Base-by-base conservation (phyloP, 2,329 filamentous ascomycete species). In the Capronia coronata region DNA sequence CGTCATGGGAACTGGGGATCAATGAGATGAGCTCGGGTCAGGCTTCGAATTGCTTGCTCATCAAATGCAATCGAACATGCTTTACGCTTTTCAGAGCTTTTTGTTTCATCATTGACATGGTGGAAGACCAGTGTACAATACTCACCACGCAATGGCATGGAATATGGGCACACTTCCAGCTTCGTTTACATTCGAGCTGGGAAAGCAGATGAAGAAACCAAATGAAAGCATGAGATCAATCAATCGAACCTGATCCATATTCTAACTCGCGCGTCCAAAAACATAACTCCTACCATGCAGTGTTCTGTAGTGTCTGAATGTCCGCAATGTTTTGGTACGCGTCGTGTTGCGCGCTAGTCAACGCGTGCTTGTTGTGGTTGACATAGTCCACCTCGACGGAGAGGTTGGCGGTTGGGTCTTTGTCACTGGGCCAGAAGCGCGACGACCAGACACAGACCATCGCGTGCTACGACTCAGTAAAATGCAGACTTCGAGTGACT, bases 151-250 rank as follows among this genome's bases (percentile, higher is more conserved):
- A 34, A 49, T 43, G 43, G 54, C 51, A 52, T 55, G 54, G 49
- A 25, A 47, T 46, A 42, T 48, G 8, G 10, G 23, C 23, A 13
- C 48, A 47, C 25, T 50, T 54, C 44, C 52, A 51, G 52, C 38
- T 49, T 48, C 41, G 43, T n/a, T n/a, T 32, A 18, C 43, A 42
- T 42, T 37, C 30, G 25, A 46, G 37, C 41, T 49, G 49, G 55
- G 29, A 47, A 48, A 43, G 49, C 34, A 55, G 44, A 48, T 49
- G 50, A 21, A 49, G 44, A 53, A 43, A 54, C 44, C 49, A 45
- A 59, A 61, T 55, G 51, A 59, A 59, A 55, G 58, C 55, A 58
- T 59, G 55, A 61, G 57, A 58, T 54, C 52, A 50, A 53, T 50
- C 25, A 27, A 5, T n/a, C 10, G 25, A 27, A 27, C 25, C 25